Conservation (phyloP, 2,329 filamentous ascomycete genomes). For the Colletotrichum paranaense region DNA sequence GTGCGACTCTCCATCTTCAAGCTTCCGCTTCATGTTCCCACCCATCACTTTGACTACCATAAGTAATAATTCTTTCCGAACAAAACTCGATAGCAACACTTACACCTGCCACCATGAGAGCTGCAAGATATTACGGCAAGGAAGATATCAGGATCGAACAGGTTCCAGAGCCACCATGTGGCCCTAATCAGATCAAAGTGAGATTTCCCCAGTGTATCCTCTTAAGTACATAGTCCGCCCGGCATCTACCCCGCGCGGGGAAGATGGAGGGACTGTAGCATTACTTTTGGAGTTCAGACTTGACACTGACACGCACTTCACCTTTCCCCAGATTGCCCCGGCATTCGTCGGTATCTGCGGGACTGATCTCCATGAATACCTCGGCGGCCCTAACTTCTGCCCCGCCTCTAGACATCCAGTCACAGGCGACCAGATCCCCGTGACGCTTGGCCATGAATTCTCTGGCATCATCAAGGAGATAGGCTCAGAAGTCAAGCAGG, state of each 20-base stretch:
- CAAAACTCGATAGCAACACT: background rate
- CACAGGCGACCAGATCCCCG: slow-evolving; percentile 65
- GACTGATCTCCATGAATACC: slow-evolving; percentile 47
- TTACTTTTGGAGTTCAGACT: slow-evolving; percentile 10
- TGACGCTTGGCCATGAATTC: slow-evolving; percentile 73
- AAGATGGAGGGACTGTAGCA: background rate
- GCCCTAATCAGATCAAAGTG: slow-evolving; percentile 59
- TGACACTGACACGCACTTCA: background rate
- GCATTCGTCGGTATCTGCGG: slow-evolving; percentile 48
- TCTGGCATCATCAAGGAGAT: slow-evolving; percentile 69
- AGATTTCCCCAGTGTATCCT: background rate
- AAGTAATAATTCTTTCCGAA: too few relatives aligned
- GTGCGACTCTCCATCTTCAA: background rate
- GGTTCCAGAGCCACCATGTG: slow-evolving; percentile 58
- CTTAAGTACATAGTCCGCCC: background rate
- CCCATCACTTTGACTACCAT: background rate
- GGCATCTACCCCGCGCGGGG: slow-evolving; percentile 9
- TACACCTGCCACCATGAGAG: slow-evolving; percentile 55
- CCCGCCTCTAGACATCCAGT: slow-evolving; percentile 61
- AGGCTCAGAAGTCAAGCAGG: slow-evolving; percentile 13
- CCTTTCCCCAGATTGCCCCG: slow-evolving; percentile 39
- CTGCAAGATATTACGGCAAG: slow-evolving; percentile 65
- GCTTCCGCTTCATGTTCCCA: background rate
- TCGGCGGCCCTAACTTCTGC: slow-evolving; percentile 43
- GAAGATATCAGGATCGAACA: slow-evolving; percentile 66